Evolutionary conservation across 257 asterid species (phyloP), one percentile per base, ranked within the genome.

Genomic region (Anisodus tanguticus): DNA sequence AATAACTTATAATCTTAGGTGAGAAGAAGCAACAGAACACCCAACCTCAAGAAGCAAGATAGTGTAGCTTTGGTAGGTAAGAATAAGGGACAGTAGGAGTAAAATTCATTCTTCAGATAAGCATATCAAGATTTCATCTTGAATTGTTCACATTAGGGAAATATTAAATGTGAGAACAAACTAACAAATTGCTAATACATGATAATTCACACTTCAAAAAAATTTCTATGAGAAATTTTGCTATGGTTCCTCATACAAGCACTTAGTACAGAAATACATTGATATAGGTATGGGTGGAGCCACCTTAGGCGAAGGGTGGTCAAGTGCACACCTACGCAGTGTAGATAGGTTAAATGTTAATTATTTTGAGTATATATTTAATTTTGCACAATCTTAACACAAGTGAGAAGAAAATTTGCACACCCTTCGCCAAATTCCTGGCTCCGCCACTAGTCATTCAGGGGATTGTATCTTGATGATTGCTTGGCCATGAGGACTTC

Each of bases 31-130:
- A 51, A 15, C 7, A 76, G 9, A 76, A 51, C 47, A 51, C 26
- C 47, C 43, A 76, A 76, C 63, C 26, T 51, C 47, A 0, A 19
- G 80, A 51, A 74, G 37, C 26, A 26, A 26, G 13, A 51, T 26
- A 26, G 2, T 8, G 45, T 51, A 76, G 63, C 62, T 22, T 76
- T 49, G 81, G 62, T 51, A 19, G 81, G 81, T 76, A 76, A 26
- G 62, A 51, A 76, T 26, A 76, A 6, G 81, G 17, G 45, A 22
- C 11, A 12, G 4, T 7, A 49, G 12, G 9, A 76, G 63, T 22
- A 12, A 51, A 6, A 26, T 51, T 51, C 41, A 8, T 76, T 26
- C 3, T 55, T 51, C 26, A 26, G 47, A 76, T 76, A 31, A 76
- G 49, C 59, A 76, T 7, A 26, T 76, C 47, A 51, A 53, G 26